phyloP scores from a whole-genome alignment of 306 rosid genomes.

The Prunus persica region DNA sequence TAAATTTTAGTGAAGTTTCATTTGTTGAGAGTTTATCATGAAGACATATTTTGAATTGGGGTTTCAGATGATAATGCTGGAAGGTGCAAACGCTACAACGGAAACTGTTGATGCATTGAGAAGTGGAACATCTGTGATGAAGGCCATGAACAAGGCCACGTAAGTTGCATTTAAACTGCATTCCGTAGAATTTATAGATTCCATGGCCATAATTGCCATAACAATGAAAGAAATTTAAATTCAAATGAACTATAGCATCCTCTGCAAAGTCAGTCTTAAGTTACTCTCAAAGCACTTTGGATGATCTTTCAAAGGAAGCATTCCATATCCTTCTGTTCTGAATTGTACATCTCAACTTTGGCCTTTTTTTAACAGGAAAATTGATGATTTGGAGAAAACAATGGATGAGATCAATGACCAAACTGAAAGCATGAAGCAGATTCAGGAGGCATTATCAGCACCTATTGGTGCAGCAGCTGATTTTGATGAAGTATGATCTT shows the following conservation, averaged over 20 bases:
- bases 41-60: neutral
- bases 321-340: neutral
- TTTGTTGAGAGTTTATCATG: neutral
- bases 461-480: slow-evolving; percentile 90
- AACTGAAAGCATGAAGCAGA: slow-evolving; percentile 96
- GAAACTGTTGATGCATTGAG: slow-evolving; percentile 97
- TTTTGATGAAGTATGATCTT: slow-evolving; percentile 65
- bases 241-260: neutral
- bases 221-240: too few species aligned
- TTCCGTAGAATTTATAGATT: neutral
- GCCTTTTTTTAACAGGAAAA: slow-evolving; percentile 56
- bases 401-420: slow-evolving; percentile 99
- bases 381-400: slow-evolving; percentile 91
- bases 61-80: slow-evolving; percentile 87
- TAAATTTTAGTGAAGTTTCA: neutral
- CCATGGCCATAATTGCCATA: neutral
- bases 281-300: neutral
- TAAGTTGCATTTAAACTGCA: slow-evolving; percentile 28
- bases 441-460: slow-evolving; percentile 88
- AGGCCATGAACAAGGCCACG: slow-evolving; percentile 99
- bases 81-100: slow-evolving; percentile 97
- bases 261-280: neutral
- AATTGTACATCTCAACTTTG: neutral
- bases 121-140: slow-evolving; percentile 93
- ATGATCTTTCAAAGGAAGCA: neutral